A percentile compares a stretch with the other conserved stretches of the same genome.
phyloP scores from a whole-genome alignment of 257 asterid species.

The Solanum sejunctum region DNA sequence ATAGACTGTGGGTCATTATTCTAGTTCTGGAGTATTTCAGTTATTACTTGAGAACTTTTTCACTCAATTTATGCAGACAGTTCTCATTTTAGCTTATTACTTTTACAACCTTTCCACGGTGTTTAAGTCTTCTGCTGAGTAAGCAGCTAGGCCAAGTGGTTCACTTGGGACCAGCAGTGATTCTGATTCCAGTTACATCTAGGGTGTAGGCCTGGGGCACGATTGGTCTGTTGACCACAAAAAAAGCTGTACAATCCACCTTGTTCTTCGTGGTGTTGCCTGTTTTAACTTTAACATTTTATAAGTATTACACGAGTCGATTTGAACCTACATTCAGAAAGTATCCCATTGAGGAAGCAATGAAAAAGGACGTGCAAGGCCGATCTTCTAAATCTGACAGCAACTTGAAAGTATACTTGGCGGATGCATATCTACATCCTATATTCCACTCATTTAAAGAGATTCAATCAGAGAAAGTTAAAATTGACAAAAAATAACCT shows the following conservation, averaged over 20 bases:
- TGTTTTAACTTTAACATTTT: constrained; percentile 63
- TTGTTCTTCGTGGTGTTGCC: constrained; percentile 72
- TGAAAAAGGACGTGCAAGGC: constrained; percentile 61
- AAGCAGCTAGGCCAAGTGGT: no score
- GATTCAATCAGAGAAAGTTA: constrained; percentile 56
- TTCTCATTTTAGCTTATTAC: no score
- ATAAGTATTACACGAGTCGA: constrained; percentile 79
- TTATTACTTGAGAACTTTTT: no score
- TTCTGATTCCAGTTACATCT: no score
- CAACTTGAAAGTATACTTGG: constrained; percentile 49
- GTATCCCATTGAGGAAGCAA: constrained; percentile 97
- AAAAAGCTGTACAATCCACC: constrained; percentile 70
- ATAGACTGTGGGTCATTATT: no score
- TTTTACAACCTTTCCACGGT: no score
- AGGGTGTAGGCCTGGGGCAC: neutral
- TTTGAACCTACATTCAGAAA: constrained; percentile 90
- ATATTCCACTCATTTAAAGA: constrained; percentile 80
- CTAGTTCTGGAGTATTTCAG: no score
- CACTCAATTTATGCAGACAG: no score
- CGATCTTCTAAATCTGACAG: constrained; percentile 33
- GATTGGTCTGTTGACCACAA: constrained; percentile 75
- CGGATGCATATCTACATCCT: constrained; percentile 92
- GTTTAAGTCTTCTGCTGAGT: no score
- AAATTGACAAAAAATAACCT: constrained; percentile 24
- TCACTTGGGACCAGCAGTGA: no score